Evolutionary conservation across 1,284 basidiomycete genomes (phyloP), one percentile per base, ranked within the genome.

Genomic region (Wallemia ichthyophaga): DNA sequence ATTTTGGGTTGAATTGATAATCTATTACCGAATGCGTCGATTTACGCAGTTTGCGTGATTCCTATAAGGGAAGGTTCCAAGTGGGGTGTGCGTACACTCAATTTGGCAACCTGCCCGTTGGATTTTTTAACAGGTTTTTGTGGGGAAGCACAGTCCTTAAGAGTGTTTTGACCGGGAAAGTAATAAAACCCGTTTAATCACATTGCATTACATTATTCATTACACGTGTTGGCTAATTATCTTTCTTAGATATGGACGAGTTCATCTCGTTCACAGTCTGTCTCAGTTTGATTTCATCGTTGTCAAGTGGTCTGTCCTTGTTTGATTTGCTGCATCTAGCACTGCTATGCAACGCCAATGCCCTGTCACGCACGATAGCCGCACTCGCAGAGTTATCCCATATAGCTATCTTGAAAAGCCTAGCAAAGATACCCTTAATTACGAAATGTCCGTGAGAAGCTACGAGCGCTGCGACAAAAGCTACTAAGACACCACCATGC

Each of bases 391-490:
- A 48, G 37, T 48, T 48, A 48, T 48, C 37, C 37, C 37, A 48
- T 3, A 48, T 21, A 48, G 37, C 37, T 11, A 48, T 11, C 37
- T 48, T 48, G 37, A 48, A 48, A 3, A 48, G n/a, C n/a, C 37
- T 48, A 11, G 37, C 9, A 21, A 48, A 48, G n/a, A 48, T 25
- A n/a, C 58, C 27, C 33, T 55, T 25, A 1, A 54, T 28, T 32
- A 59, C 25, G 24, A 59, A 28, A 33, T 54, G 31, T 19, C 37
- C 58, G 24, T 59, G 58, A 11, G 58, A 59, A 15, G 58, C 58
- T 25, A 54, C n/a, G 13, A 59, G 58, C 1, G 37, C 58, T 19
- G 55, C 58, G 23, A 59, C 23, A 5, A 59, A 54, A 11, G 58
- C 58, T n/a, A 54, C 37, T 3, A 59, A 24, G 2, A 59, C 58